These are phyloP conservation scores for Croton setiger DNA, from an alignment of 441 rosid genomes.

Conservation along the genomic window DNA sequence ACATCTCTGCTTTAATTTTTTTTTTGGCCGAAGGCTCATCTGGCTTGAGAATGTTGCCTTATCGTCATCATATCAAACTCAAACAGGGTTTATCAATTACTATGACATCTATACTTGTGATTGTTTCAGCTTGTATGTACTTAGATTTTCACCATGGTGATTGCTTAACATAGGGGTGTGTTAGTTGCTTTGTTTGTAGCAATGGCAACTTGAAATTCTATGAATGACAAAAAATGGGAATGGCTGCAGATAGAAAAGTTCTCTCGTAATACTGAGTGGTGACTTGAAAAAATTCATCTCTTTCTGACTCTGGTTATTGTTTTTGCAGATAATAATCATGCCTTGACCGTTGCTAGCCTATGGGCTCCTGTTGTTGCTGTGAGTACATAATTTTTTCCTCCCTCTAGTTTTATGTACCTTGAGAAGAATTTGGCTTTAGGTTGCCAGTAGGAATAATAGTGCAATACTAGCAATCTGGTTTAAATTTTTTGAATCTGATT, in stretches of 20 bases:
- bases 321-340: slow-evolving; percentile 80
- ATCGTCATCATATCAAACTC: not conserved
- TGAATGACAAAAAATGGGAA: not conserved
- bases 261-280: not conserved
- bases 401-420: not conserved
- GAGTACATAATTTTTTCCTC: slow-evolving; percentile 33
- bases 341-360: slow-evolving; percentile 74
- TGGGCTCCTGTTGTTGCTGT: slow-evolving; percentile 99
- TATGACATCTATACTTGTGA: not conserved
- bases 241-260: not conserved
- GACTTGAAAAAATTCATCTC: slow-evolving; percentile 1
- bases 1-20: not conserved
- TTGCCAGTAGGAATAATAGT: slow-evolving; percentile 1
- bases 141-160: not conserved
- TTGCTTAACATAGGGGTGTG: not conserved
- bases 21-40: not conserved
- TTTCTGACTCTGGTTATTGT: slow-evolving; percentile 23
- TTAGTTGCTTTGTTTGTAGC: not conserved
- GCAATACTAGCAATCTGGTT: too few relatives aligned
- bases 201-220: not conserved
- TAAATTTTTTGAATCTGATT: not conserved
- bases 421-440: slow-evolving; percentile 5
- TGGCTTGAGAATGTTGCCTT: not conserved
- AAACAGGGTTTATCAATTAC: not conserved
- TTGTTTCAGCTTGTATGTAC: not conserved